Percentiles rank a stretch among this genome's conserved stretches.
phyloP scores from a whole-genome alignment of 2,329 filamentous ascomycete genomes.

The Fusarium subglutinans region DNA sequence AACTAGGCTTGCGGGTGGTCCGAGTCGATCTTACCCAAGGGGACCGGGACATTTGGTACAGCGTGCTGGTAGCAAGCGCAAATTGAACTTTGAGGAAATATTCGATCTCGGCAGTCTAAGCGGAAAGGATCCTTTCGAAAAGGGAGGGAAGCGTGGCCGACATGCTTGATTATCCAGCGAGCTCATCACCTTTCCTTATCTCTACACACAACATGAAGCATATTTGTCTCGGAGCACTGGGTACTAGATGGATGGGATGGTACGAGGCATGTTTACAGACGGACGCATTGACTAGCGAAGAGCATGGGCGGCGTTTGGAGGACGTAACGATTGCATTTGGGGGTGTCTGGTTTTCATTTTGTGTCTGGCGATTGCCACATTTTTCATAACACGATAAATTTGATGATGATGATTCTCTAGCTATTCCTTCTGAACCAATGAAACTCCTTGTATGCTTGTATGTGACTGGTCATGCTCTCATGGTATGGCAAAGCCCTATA shows the following conservation, averaged over 20 bases:
- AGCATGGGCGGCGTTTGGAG: slow-evolving; percentile 52
- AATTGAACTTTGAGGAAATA: slow-evolving; percentile 77
- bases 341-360: slow-evolving; percentile 37
- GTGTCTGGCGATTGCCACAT: slow-evolving; percentile 26
- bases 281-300: slow-evolving; percentile 49
- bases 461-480: background rate
- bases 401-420: slow-evolving; percentile 4
- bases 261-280: slow-evolving; percentile 46
- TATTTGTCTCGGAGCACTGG: slow-evolving; percentile 34
- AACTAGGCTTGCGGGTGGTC: slow-evolving; percentile 40
- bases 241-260: slow-evolving; percentile 43
- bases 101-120: slow-evolving; percentile 72
- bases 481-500: background rate
- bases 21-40: slow-evolving; percentile 40
- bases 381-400: slow-evolving; percentile 32
- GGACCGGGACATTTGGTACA: slow-evolving; percentile 61
- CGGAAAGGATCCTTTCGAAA: slow-evolving; percentile 68
- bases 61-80: slow-evolving; percentile 76
- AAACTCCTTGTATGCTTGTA: background rate
- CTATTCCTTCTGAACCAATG: background rate
- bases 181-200: slow-evolving; percentile 1
- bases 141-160: slow-evolving; percentile 60
- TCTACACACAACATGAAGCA: slow-evolving; percentile 16
- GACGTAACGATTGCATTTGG: slow-evolving; percentile 45
- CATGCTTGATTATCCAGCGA: slow-evolving; percentile 48